Percentiles rank a stretch among this genome's conserved stretches.
phyloP scores from a whole-genome alignment of 2,329 filamentous ascomycete genomes.

The Penicillium brevicompactum region DNA sequence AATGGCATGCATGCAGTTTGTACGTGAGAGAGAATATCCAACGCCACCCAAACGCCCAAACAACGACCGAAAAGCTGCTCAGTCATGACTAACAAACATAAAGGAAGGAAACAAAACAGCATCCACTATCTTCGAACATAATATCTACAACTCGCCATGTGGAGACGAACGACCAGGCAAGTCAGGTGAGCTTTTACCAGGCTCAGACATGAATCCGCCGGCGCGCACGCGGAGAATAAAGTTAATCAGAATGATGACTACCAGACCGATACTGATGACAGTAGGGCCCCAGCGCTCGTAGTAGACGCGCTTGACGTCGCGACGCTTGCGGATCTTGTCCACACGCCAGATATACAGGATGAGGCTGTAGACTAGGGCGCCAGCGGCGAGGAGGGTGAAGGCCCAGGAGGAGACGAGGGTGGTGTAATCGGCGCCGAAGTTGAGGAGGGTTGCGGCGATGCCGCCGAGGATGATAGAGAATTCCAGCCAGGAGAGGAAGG shows the following conservation, averaged over 20 bases:
- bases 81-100: background rate
- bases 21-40: conserved; percentile 8
- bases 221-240: conserved; percentile 76
- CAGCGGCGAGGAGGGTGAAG: conserved; percentile 79
- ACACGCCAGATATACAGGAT: conserved; percentile 87
- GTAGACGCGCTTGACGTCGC: conserved; percentile 73
- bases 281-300: conserved; percentile 89
- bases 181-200: conserved; percentile 6
- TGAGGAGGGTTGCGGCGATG: conserved; percentile 80
- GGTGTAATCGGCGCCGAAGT: conserved; percentile 67
- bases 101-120: background rate
- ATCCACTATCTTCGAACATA: background rate
- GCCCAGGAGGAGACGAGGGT: conserved; percentile 71
- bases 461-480: conserved; percentile 93
- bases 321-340: conserved; percentile 76
- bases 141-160: conserved; percentile 18
- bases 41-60: conserved; percentile 4
- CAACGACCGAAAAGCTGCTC: conserved; percentile 1
- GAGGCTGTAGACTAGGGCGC: conserved; percentile 80
- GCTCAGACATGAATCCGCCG: conserved; percentile 28
- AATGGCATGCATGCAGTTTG: conserved; percentile 7
- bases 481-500: conserved; percentile 95
- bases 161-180: conserved; percentile 1
- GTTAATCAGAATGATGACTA: conserved; percentile 75
- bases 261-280: conserved; percentile 70